Percentiles rank a stretch among this genome's conserved stretches.
phyloP scores from a whole-genome alignment of 768 basidiomycete species.

The Crassisporium funariophilum region DNA sequence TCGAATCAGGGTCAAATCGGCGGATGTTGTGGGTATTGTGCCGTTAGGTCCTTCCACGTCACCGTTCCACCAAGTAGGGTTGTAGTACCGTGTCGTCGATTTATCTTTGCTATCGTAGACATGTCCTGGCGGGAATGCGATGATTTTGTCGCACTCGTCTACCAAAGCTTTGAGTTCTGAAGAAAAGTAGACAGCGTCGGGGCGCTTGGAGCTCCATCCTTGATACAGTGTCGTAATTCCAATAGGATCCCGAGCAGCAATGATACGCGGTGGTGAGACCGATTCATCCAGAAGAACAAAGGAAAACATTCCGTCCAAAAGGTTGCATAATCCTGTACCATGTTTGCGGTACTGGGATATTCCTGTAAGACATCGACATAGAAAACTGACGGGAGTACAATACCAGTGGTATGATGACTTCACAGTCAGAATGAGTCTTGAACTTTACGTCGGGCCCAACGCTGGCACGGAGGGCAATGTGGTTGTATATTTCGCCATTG shows the following conservation, averaged over 20 bases:
- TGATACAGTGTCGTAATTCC: constrained; percentile 99
- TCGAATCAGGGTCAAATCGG: constrained; percentile 71
- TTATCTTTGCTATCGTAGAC: constrained; percentile 86
- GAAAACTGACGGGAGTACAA: constrained; percentile 3
- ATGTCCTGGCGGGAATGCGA: constrained; percentile 97
- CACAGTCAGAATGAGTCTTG: constrained; percentile 98
- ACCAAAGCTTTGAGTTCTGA: constrained; percentile 93
- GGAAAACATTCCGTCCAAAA: constrained; percentile 98
- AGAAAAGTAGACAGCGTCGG: constrained; percentile 87
- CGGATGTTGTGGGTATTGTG: constrained; percentile 57
- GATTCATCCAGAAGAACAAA: constrained; percentile 96
- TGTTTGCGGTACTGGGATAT: constrained; percentile 75
- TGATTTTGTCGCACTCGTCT: constrained; percentile 92
- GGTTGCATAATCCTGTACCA: constrained; percentile 71
- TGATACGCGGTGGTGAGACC: constrained; percentile 83
- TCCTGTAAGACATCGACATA: neutral
- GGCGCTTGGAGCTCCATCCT: constrained; percentile 84
- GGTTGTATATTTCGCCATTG: constrained; percentile 99
- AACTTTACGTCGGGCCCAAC: constrained; percentile 72
- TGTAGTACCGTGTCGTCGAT: constrained; percentile 81
- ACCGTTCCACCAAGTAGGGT: constrained; percentile 88
- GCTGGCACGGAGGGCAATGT: constrained; percentile 72
- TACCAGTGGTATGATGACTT: constrained; percentile 93
- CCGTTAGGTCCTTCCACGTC: constrained; percentile 65
- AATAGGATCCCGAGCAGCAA: constrained; percentile 96